These are phyloP conservation scores for Alloascoidea hylecoeti DNA, from an alignment of 805 yeast genomes.

Conservation along the genomic window DNA sequence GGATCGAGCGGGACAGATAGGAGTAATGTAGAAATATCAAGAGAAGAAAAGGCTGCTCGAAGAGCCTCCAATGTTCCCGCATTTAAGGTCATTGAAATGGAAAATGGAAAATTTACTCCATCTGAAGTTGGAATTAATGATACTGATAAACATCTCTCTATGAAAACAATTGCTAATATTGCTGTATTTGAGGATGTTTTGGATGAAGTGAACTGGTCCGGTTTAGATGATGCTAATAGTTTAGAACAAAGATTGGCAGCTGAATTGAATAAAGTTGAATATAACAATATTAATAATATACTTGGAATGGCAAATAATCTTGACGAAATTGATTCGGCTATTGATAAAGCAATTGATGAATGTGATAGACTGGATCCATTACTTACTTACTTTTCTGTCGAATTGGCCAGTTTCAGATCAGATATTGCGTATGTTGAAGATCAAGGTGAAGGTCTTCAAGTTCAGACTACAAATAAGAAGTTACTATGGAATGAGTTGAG, in stretches of 20 bases:
- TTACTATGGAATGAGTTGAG: slow-evolving; percentile 56
- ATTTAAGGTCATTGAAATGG: not conserved
- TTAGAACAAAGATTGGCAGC: slow-evolving; percentile 42
- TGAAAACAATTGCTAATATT: slow-evolving; percentile 6
- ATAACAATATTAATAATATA: slow-evolving; percentile 41
- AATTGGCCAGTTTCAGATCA: slow-evolving; percentile 45
- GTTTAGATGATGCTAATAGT: slow-evolving; percentile 45
- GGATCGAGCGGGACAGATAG: not conserved
- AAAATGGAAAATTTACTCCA: slow-evolving; percentile 15
- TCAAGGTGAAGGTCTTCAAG: slow-evolving; percentile 72
- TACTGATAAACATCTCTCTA: not conserved
- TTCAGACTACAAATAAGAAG: slow-evolving; percentile 70
- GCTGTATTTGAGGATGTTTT: slow-evolving; percentile 45
- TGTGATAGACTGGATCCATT: slow-evolving; percentile 42
- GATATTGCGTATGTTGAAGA: slow-evolving; percentile 61
- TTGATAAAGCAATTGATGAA: slow-evolving; percentile 29
- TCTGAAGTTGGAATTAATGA: slow-evolving; percentile 12
- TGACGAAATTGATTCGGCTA: slow-evolving; percentile 24
- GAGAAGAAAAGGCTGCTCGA: not conserved
- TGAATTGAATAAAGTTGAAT: slow-evolving; percentile 50
- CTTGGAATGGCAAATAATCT: slow-evolving; percentile 33
- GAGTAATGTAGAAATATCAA: not conserved
- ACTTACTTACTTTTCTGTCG: slow-evolving; percentile 43
- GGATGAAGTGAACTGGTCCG: slow-evolving; percentile 68
- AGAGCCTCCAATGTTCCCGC: not conserved